Evolutionary conservation across 2,329 filamentous ascomycete genomes (phyloP), one percentile per base, ranked within the genome.

Genomic region (Aspergillus ochraceoroseus): DNA sequence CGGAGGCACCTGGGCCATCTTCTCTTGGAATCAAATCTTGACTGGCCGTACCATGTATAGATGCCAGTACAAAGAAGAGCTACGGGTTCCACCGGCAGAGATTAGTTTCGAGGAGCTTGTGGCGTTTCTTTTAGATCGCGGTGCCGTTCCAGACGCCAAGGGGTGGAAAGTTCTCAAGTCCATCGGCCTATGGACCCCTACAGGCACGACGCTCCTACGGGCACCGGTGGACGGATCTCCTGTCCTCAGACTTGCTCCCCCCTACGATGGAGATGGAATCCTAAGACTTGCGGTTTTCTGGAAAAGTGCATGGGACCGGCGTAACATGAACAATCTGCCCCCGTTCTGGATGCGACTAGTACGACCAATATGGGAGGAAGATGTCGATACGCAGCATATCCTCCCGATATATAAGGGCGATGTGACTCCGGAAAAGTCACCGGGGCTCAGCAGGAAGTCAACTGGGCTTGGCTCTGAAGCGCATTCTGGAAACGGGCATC

Each of bases 211-310:
- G 7, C 6, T 37, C 11, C 11, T 37, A 5, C 25, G 34, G 15
- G 34, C 34, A 17, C 34, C 33, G 2, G 14, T 23, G 1, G 33
- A 13, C 13, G 15, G n/a, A 13, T 7, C 15, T 13, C 3, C 23
- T 6, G 34, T 37, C 2, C 12, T 37, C 12, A 29, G 20, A 26
- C 17, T 37, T 7, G 34, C 34, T 14, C 34, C 34, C 15, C 34
- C 34, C 19, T 37, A 37, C 29, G 34, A 37, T 22, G 34, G 34
- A 7, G 34, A 37, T 29, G 34, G 34, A 11, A 29, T 37, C 20
- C 11, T 37, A 26, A 37, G 34, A n/a, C 26, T 37, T 4, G 25
- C 34, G 1, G 11, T 37, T 5, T 6, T 7, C 9, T 37, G 34
- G 34, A 26, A 20, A 5, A 8, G 9, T 6, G 8, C 15, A 5